Evolutionary conservation across 306 rosid genomes (phyloP).

Genomic region (Quercus alba): DNA sequence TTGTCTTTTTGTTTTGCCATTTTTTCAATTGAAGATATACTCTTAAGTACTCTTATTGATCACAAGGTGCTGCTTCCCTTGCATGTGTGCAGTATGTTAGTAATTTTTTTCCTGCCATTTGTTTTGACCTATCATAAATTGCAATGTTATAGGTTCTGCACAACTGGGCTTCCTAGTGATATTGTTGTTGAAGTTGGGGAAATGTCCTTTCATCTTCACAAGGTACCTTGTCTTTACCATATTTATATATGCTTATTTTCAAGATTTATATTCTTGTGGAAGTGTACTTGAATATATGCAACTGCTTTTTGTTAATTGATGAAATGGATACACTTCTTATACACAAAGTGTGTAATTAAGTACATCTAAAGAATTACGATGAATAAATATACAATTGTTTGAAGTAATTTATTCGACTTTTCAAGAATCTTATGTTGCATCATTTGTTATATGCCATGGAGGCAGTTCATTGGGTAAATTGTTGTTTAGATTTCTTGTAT

Average conservation of each 20-base stretch:
- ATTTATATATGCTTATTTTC: slow-evolving; percentile 20
- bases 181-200: slow-evolving; percentile 88
- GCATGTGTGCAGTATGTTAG: background rate
- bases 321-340: too few species aligned
- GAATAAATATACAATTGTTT: background rate
- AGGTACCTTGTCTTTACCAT: slow-evolving; percentile 42
- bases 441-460: background rate
- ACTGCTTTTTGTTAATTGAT: background rate
- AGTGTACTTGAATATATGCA: background rate
- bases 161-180: slow-evolving; percentile 96
- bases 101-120: background rate
- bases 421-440: background rate
- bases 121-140: background rate
- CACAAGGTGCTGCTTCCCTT: background rate
- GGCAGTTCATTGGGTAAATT: background rate
- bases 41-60: background rate
- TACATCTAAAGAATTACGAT: too few species aligned
- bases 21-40: background rate
- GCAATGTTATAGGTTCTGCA: slow-evolving; percentile 73
- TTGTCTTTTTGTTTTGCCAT: background rate
- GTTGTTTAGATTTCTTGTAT: background rate
- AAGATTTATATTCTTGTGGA: background rate
- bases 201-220: slow-evolving; percentile 98
- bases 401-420: background rate
- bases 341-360: too few species aligned